Percentiles rank a stretch among this genome's conserved stretches.
These are phyloP conservation scores for Cordyceps cateniannulata DNA, from an alignment of 2,329 filamentous ascomycete species.

Conservation along the genomic window DNA sequence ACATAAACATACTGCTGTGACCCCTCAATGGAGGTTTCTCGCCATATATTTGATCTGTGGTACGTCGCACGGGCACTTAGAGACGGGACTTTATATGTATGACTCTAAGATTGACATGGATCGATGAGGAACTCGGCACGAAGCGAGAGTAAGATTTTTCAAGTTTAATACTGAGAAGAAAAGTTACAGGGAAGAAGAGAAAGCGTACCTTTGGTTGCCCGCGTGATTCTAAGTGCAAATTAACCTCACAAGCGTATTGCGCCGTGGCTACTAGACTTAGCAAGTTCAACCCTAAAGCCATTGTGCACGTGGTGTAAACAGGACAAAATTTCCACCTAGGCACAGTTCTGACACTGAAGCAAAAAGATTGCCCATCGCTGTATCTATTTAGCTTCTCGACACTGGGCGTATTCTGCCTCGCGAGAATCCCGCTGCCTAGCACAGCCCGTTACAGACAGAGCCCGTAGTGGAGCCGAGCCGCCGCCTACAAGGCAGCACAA, in stretches of 20 bases:
- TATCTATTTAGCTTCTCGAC: too few relatives aligned
- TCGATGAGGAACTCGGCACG: not conserved
- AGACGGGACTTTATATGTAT: not conserved
- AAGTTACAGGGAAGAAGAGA: too few relatives aligned
- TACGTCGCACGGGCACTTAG: not conserved
- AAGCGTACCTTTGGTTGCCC: too few relatives aligned
- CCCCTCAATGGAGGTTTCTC: not conserved
- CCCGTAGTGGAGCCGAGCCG: not conserved
- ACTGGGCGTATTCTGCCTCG: not conserved
- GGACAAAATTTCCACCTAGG: too few relatives aligned
- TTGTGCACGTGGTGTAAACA: too few relatives aligned
- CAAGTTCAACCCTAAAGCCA: too few relatives aligned
- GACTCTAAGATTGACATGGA: not conserved
- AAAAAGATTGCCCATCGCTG: too few relatives aligned
- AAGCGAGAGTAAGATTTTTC: not conserved
- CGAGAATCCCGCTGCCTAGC: constrained; percentile 3
- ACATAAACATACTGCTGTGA: not conserved
- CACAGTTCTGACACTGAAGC: too few relatives aligned
- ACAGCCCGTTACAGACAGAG: not conserved
- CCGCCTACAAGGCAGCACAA: constrained; percentile 5
- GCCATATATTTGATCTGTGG: not conserved
- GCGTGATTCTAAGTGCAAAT: too few relatives aligned
- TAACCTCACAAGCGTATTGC: too few relatives aligned
- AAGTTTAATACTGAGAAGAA: too few relatives aligned
- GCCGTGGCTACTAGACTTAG: too few relatives aligned